These are phyloP conservation scores for Xylaria longipes DNA, from an alignment of 495 filamentous ascomycete species.

Conservation along the genomic window DNA sequence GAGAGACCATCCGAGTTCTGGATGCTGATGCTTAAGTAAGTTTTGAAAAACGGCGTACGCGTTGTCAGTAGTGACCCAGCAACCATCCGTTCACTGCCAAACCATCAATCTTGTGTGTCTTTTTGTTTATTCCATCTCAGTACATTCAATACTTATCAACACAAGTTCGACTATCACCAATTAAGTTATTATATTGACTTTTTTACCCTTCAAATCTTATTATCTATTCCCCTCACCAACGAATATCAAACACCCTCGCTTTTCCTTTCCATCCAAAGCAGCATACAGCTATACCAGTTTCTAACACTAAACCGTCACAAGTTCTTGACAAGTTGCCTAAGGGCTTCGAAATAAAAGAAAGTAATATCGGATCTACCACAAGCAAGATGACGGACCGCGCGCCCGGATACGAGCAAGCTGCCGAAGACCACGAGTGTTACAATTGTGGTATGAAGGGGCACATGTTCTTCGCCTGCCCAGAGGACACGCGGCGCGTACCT, in stretches of 20 bases:
- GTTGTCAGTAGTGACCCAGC: slow-evolving; percentile 3
- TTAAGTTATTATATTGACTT: not conserved
- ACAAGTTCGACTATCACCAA: not conserved
- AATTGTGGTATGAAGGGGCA: slow-evolving; percentile 58
- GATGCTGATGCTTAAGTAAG: slow-evolving; percentile 1
- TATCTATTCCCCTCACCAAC: not conserved
- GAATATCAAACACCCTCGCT: not conserved
- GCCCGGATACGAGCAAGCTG: slow-evolving; percentile 41
- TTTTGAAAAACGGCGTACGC: not conserved
- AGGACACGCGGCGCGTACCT: slow-evolving; percentile 56
- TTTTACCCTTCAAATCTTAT: not conserved
- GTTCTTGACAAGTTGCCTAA: not conserved
- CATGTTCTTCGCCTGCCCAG: slow-evolving; percentile 57
- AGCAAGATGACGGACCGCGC: slow-evolving; percentile 42
- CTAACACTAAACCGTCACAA: not conserved
- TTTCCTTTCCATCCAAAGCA: not conserved
- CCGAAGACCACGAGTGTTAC: slow-evolving; percentile 53
- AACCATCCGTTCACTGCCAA: not conserved
- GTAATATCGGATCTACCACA: not conserved
- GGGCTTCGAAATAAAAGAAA: not conserved
- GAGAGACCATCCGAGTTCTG: not conserved
- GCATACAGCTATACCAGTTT: no score
- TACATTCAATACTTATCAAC: not conserved
- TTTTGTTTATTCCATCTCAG: not conserved
- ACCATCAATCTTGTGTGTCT: not conserved